A percentile compares a stretch with the other conserved stretches of the same genome.
phyloP scores from a whole-genome alignment of 2,329 filamentous ascomycete genomes.

The Ophiocordyceps polyrhachis-furcata region DNA sequence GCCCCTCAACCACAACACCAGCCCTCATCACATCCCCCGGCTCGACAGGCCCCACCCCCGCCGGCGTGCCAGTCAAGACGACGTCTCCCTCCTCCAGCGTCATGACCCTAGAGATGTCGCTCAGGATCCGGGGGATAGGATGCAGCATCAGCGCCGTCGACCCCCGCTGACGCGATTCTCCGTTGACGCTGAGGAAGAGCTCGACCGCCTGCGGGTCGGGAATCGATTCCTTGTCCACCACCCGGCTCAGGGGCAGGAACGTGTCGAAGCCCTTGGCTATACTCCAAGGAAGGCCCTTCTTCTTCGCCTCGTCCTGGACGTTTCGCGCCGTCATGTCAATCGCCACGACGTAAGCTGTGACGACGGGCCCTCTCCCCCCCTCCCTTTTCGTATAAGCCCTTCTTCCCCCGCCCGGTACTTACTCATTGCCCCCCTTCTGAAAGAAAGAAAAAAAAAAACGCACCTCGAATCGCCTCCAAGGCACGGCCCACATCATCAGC shows the following conservation, averaged over 20 bases:
- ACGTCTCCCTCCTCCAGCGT: constrained; percentile 82
- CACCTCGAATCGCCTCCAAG: constrained; percentile 65
- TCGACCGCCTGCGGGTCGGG: constrained; percentile 77
- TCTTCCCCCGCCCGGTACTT: too few species aligned
- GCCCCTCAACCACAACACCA: constrained; percentile 59
- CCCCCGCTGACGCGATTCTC: constrained; percentile 59
- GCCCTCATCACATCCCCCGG: constrained; percentile 78
- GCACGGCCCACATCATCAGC: constrained; percentile 58
- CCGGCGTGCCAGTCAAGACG: constrained; percentile 90
- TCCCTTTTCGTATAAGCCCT: background rate
- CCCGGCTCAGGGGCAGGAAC: constrained; percentile 70
- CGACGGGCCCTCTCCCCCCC: too few species aligned
- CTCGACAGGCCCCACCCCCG: constrained; percentile 75
- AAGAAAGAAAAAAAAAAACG: background rate
- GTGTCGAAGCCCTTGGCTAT: constrained; percentile 98
- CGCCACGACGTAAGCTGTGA: constrained; percentile 60
- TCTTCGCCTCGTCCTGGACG: constrained; percentile 90
- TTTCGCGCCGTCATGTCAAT: constrained; percentile 98
- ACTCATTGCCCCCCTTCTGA: too few species aligned
- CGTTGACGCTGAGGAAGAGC: constrained; percentile 72
- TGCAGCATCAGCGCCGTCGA: constrained; percentile 92
- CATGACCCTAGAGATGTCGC: constrained; percentile 91
- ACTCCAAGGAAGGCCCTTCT: constrained; percentile 82
- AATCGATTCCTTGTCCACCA: constrained; percentile 65
- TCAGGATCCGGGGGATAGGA: constrained; percentile 68